phyloP scores from a whole-genome alignment of 176 grass and related monocot genomes.

The Alopecurus myosuroides region DNA sequence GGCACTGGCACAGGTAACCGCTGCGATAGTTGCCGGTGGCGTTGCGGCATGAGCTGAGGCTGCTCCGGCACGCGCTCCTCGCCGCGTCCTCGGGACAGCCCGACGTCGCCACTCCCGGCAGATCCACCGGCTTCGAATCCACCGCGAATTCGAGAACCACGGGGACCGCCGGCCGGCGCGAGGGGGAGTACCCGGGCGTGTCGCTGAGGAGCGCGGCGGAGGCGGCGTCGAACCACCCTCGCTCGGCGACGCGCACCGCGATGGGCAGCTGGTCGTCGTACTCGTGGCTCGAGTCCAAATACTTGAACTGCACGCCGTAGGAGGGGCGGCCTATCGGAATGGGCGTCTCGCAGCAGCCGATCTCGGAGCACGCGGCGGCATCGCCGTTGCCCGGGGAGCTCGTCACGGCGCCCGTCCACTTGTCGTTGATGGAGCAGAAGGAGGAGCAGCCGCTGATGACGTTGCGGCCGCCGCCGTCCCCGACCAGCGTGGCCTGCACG shows the following conservation, averaged over 20 bases:
- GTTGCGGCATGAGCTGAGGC: neutral
- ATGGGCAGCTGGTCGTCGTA: neutral
- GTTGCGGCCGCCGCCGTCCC: neutral
- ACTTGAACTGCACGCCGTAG: neutral
- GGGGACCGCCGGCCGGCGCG: neutral
- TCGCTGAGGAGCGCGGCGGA: neutral
- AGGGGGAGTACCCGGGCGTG: neutral
- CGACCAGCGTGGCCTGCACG: neutral
- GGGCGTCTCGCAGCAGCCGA: neutral
- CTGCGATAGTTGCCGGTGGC: neutral
- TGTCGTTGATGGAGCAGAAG: neutral
- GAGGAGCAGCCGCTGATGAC: neutral
- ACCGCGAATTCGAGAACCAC: neutral
- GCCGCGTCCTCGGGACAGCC: neutral
- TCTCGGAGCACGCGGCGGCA: neutral
- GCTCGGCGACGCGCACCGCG: neutral
- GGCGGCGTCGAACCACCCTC: neutral
- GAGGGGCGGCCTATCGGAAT: neutral
- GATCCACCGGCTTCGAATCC: neutral
- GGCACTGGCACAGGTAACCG: neutral
- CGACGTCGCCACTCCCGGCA: neutral
- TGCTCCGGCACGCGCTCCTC: neutral
- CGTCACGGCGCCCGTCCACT: neutral
- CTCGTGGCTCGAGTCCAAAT: neutral
- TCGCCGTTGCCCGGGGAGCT: neutral